Base-by-base conservation (phyloP, 2,329 filamentous ascomycete species). In the Fusarium sp. region DNA sequence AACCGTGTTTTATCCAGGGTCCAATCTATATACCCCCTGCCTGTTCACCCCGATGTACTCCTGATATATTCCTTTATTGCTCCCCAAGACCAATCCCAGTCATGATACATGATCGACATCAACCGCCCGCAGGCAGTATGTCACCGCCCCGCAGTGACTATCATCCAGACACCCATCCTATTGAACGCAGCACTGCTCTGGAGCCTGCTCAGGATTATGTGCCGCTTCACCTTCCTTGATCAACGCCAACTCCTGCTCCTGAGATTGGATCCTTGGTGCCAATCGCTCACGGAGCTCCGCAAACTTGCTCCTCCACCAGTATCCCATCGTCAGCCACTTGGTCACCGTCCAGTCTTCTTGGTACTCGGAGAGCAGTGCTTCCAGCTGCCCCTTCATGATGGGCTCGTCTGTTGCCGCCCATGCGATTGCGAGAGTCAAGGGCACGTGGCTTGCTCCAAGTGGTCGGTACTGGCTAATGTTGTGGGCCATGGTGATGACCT, bases 331-430 rank as follows among this genome's bases (percentile, higher is more conserved):
- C 6, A 70, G 38, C 70, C 70, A 76, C 22, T 65, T 60, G 0
- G 74, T 76, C 7, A 71, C 68, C 4, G 38, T 42, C 60, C 65
- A 76, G 13, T 76, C 74, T 6, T 70, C 56, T 22, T 76, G 74
- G 27, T 76, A 76, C 35, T 76, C 74, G 0, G 29, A 25, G 6
- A 76, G 25, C 7, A 69, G 11, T 5, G 22, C 27, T n/a, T 70
- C 71, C 2, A 76, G 25, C n/a, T 75, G 63, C 0, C 22, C 52
- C 18, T 63, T 71, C n/a, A 76, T 64, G 5, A 35, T 57, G 2
- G 69, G 65, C 5, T 76, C 73, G 2, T 76, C 74, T 1, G 68
- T 74, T 5, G 68, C 68, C 16, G 71, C 73, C 74, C 73, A 76
- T 0, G 69, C 74, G 2, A 76, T 69, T 7, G 70, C 38, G 0